Evolutionary conservation across 148 eudicot species (phyloP).

Genomic region (Persicaria tinctoria): DNA sequence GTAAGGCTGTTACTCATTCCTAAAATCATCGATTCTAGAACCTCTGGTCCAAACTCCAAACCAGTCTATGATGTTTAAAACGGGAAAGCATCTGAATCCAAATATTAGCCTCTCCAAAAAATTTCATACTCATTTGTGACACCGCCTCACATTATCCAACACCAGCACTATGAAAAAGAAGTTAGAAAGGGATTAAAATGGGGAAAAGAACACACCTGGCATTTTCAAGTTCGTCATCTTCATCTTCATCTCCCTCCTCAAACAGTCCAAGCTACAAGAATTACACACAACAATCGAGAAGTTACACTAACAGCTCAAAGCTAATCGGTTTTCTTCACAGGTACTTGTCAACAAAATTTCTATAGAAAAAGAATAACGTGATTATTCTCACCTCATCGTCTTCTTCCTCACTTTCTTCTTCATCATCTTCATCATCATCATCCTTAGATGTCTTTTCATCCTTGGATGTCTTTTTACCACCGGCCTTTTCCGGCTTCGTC

Average conservation of each 20-base stretch:
- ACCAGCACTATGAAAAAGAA: background rate
- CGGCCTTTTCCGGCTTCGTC: constrained; percentile 18
- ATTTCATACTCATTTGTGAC: background rate
- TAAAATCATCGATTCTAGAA: background rate
- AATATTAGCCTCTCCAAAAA: background rate
- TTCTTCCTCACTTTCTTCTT: constrained; percentile 22
- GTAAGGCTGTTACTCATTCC: background rate
- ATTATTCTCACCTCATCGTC: background rate
- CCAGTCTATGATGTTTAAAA: background rate
- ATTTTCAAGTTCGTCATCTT: constrained; percentile 29
- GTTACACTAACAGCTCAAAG: background rate
- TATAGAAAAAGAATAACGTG: background rate
- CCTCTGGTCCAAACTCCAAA: background rate
- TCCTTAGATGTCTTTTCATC: constrained; percentile 15
- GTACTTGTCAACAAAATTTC: background rate
- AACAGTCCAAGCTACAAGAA: constrained; percentile 51
- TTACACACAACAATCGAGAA: constrained; percentile 11
- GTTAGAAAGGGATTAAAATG: background rate
- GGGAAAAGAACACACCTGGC: constrained; percentile 36
- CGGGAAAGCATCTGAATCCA: background rate
- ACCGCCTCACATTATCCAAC: background rate
- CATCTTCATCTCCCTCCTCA: constrained; percentile 40
- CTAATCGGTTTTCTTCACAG: background rate
- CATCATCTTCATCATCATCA: constrained; percentile 36
- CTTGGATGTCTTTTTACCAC: constrained; percentile 15